Conservation (phyloP, 2,329 filamentous ascomycete genomes). For the Alternaria sp. region DNA sequence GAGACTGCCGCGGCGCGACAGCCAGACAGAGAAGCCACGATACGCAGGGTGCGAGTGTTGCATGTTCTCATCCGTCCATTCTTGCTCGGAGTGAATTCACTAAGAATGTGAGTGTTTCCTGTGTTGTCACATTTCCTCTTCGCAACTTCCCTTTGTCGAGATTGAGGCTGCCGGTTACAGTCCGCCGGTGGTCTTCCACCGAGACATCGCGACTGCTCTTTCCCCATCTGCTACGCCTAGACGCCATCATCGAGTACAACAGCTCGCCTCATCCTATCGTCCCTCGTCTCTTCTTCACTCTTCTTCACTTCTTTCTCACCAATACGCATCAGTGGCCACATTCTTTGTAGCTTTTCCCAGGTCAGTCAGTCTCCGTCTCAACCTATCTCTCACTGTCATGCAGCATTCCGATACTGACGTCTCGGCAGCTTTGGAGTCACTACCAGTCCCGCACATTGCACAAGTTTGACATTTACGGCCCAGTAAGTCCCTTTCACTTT, state of each 20-base stretch:
- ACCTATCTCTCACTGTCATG: slow-evolving; percentile 3
- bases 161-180: slow-evolving; percentile 30
- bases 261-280: slow-evolving; percentile 24
- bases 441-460: slow-evolving; percentile 51
- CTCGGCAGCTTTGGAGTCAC: slow-evolving; percentile 52
- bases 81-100: slow-evolving; percentile 17
- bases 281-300: slow-evolving; percentile 34
- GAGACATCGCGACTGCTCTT: slow-evolving; percentile 36
- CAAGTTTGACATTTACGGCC: slow-evolving; percentile 53
- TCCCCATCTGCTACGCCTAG: slow-evolving; percentile 33
- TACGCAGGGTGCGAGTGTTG: slow-evolving; percentile 5
- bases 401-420: slow-evolving; percentile 25
- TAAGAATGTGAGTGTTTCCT: slow-evolving; percentile 35
- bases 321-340: slow-evolving; percentile 55
- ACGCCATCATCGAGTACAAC: slow-evolving; percentile 30
- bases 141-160: slow-evolving; percentile 28
- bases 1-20: slow-evolving; percentile 6
- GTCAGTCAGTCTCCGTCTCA: slow-evolving; percentile 31
- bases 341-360: slow-evolving; percentile 56
- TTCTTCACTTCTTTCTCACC: slow-evolving; percentile 51
- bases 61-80: slow-evolving; percentile 23
- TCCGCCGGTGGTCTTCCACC: slow-evolving; percentile 7
- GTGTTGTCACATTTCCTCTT: slow-evolving; percentile 11
- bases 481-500: slow-evolving; percentile 41
- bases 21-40: slow-evolving; percentile 2